A percentile compares a stretch with the other conserved stretches of the same genome.
These are phyloP conservation scores for Aspergillus terreus DNA, from an alignment of 2,329 filamentous ascomycete species.

Conservation along the genomic window DNA sequence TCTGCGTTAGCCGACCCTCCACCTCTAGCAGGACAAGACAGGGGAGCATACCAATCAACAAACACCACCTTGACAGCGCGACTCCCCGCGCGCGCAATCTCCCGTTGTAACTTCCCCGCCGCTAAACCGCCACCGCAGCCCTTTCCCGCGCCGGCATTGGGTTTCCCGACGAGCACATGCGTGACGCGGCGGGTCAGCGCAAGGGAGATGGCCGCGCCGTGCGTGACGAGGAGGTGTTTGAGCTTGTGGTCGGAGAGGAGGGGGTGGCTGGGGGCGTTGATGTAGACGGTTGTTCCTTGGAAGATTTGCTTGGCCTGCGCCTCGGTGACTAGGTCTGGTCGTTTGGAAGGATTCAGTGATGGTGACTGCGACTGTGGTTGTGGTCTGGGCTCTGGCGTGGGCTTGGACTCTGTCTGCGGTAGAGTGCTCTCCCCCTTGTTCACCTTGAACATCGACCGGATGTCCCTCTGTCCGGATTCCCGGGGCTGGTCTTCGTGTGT, in stretches of 20 bases:
- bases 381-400: no score
- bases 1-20: background rate
- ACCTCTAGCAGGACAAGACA: conserved; percentile 1
- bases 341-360: background rate
- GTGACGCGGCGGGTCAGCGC: conserved; percentile 73
- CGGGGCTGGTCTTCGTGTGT: background rate
- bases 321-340: background rate
- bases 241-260: conserved; percentile 80
- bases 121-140: conserved; percentile 74
- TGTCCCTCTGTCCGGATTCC: conserved; percentile 31
- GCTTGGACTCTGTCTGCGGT: no score
- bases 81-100: conserved; percentile 65
- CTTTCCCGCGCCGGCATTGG: conserved; percentile 40
- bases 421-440: conserved; percentile 4
- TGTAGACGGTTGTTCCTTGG: conserved; percentile 68
- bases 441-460: conserved; percentile 31
- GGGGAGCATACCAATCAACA: conserved; percentile 66
- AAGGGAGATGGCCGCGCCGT: conserved; percentile 70
- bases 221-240: conserved; percentile 69
- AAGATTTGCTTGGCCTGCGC: conserved; percentile 54
- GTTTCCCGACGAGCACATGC: conserved; percentile 75
- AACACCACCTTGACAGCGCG: conserved; percentile 73
- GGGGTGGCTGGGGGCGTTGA: conserved; percentile 84
- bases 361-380: background rate
- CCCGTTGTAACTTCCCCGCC: conserved; percentile 73